Conservation (phyloP, 306 rosid genomes). For the Sicyos baderoa region DNA sequence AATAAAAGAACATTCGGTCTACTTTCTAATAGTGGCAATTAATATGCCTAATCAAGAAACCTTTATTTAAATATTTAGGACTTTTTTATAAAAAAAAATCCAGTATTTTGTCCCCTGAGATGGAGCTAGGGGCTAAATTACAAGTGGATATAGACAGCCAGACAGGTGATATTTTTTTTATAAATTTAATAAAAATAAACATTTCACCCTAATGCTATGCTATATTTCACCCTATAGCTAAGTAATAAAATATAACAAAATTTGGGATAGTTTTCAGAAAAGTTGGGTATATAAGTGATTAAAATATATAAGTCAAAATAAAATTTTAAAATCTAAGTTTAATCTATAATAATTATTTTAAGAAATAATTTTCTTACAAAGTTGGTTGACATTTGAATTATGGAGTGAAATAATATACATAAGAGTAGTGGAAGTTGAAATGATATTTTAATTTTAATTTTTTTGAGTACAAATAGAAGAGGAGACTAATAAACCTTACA, state of each 20-base stretch:
- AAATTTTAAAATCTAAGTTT: no score
- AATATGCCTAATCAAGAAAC: neutral
- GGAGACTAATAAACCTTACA: no score
- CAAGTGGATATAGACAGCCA: neutral
- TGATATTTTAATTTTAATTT: no score
- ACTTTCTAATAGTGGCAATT: neutral
- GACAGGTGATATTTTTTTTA: neutral
- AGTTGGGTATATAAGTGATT: no score
- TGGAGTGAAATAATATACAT: no score
- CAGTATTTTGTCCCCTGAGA: slow-evolving; percentile 8
- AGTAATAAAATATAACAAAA: neutral
- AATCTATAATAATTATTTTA: no score
- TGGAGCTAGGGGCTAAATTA: neutral
- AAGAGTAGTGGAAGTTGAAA: no score
- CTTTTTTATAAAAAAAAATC: neutral
- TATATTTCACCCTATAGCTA: neutral
- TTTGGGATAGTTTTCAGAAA: no score
- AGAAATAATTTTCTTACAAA: no score
- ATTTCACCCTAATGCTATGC: neutral
- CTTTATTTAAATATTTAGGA: neutral
- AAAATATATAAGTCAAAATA: no score
- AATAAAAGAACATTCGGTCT: slow-evolving; percentile 6
- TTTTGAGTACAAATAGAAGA: no score
- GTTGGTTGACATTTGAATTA: no score
- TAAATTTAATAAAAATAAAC: neutral